Percentiles rank a stretch among this genome's conserved stretches.
Conservation (phyloP, 108 stramenopile genomes). For the Bacterosira constricta region DNA sequence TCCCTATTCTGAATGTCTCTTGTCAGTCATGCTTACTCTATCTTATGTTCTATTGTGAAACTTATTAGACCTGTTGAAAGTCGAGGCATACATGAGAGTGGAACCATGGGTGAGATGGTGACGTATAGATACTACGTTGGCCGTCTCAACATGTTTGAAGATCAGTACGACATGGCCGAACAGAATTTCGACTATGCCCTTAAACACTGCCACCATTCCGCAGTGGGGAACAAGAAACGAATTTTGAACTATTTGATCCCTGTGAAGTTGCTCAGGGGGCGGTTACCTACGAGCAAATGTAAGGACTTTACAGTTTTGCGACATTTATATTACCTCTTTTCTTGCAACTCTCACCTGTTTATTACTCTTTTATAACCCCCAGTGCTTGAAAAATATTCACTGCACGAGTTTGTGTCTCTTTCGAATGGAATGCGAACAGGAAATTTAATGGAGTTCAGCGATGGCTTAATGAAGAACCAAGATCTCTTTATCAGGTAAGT, state of each 20-base stretch:
- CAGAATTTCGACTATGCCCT: constrained; percentile 88
- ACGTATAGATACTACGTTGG: constrained; percentile 93
- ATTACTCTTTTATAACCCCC: no score
- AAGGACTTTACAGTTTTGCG: constrained; percentile 36
- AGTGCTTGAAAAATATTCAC: constrained; percentile 86
- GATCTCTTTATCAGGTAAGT: constrained; percentile 75
- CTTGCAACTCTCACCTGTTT: no score
- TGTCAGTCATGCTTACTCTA: neutral
- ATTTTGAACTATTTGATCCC: constrained; percentile 93
- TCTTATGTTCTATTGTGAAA: neutral
- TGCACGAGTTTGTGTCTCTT: constrained; percentile 79
- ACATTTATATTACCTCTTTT: no score
- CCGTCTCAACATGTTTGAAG: constrained; percentile 94
- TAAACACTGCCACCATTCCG: constrained; percentile 73
- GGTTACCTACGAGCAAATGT: constrained; percentile 74
- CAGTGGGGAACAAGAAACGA: constrained; percentile 75
- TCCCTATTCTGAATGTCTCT: no score
- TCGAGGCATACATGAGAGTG: constrained; percentile 66
- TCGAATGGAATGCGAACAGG: constrained; percentile 82
- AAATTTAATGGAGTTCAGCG: constrained; percentile 88
- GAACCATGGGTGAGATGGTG: constrained; percentile 87
- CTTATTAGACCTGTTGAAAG: constrained; percentile 69
- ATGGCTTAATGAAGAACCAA: constrained; percentile 80
- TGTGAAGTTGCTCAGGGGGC: constrained; percentile 87
- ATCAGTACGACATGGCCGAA: constrained; percentile 90